Evolutionary conservation across 345 rosid genomes (phyloP).

Genomic region (Citrus trifoliata): DNA sequence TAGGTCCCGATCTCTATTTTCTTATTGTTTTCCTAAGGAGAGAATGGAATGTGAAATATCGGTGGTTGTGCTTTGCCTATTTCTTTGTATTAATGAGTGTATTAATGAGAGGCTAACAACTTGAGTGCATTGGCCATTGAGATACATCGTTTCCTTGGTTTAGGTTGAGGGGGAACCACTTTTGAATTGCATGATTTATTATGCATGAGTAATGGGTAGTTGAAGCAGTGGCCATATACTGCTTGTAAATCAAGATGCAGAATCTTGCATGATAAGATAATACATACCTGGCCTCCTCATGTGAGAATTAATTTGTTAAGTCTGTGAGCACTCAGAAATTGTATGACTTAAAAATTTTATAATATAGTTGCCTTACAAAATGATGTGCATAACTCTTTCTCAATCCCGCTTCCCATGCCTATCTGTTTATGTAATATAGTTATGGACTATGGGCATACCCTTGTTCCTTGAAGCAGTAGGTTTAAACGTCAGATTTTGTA

Average conservation of each 20-base stretch:
- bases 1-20: background rate
- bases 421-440: background rate
- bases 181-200: background rate
- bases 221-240: background rate
- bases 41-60: background rate
- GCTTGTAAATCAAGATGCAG: background rate
- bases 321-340: background rate
- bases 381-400: background rate
- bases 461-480: background rate
- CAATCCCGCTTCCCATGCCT: background rate
- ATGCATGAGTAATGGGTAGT: background rate
- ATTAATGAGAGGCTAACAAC: background rate
- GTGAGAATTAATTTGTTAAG: background rate
- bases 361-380: background rate
- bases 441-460: background rate
- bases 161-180: slow-evolving; percentile 3
- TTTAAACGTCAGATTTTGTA: background rate
- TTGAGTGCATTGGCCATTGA: background rate
- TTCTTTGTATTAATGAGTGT: background rate
- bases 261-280: background rate
- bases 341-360: background rate
- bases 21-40: slow-evolving; percentile 6
- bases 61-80: background rate
- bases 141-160: background rate
- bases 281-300: background rate